Evolutionary conservation across 805 yeast genomes (phyloP), one percentile per base, ranked within the genome.

Genomic region (Grigorovia yakushimaensis): DNA sequence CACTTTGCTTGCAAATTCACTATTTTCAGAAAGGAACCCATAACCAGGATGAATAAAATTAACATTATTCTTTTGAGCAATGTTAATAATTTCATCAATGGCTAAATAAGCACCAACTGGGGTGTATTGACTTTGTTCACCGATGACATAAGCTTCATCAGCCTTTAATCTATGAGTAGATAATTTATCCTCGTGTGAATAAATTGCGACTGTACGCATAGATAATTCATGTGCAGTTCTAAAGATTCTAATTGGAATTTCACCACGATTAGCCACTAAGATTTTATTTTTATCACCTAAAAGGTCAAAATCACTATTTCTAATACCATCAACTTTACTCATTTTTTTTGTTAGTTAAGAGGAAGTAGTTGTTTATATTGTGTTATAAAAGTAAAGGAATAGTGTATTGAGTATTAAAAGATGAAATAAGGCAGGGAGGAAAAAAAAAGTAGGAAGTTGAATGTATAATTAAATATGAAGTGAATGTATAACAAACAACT

Each of bases 211-310:
- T 0, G 98, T 89, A 62, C 86, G 88, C 95, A 93, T 87, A 20
- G 95, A 84, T 61, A 91, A 74, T 69, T 91, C 98, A 70, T 93
- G 98, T 51, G 98, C 98, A 37, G 97, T 83, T 71, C 98, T 79
- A 71, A 91, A 91, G 65, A 91, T 89, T 70, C 93, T 71, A 61
- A 83, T 82, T 41, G 91, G 91, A 58, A 84, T 84, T 66, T 84
- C 91, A 58, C 91, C 93, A 71, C 93, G 73, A 71, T 83, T 84
- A 54, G 91, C 91, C 39, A 85, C 93, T 52, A 85, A 71, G 62
- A 84, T 77, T 72, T 81, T 80, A 66, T 67, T 68, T 45, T 68
- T 61, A 44, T 65, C 62, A 37, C 74, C 73, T 47, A 69, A 52
- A 11, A 72, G 58, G 48, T 55, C 55, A 51, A 58, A 57, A 45